Base-by-base conservation (phyloP, 164 flowering plant species). In the Macadamia tetraphylla region DNA sequence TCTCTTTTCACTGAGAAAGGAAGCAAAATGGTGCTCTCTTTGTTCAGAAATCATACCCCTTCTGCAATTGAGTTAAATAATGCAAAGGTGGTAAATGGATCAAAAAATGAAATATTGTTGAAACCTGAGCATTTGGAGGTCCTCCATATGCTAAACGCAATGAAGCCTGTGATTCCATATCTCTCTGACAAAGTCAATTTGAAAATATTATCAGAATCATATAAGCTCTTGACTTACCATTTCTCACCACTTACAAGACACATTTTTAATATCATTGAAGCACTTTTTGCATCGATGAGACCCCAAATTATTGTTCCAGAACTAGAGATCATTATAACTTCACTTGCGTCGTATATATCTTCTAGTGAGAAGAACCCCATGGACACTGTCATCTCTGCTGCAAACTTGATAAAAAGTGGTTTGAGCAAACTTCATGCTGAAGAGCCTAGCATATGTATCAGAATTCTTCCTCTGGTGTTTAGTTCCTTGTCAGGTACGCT, bases 361-460 rank as follows among this genome's bases (percentile, higher is more conserved):
- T 62, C 67, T 68, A 69, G 72, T 66, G 77, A 80, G 70, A 81
- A 78, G 70, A 87, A 88, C 66, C 92, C 94, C 10, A 58, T 44
- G 43, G 97, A 94, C 73, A 86, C 90, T 40, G 65, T 86, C 51
- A 68, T 88, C 43, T 71, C 74, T 65, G 96, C 89, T 29, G 78
- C 84, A 59, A 73, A 48, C 46, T 77, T 91, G 74, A 75, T 85
- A 61, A 85, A 74, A 72, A 53, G 53, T 48, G 76, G 74, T 60
- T 13, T 89, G 59, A 77, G 71, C 59, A 81, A 82, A 64, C 81
- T 87, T 78, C 78, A 73, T 60, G 65, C 18, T 11, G 74, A 52
- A 61, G 85, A 80, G 43, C 75, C 74, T 14, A 73, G 55, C 35
- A 72, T 71, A 29, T 84, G 84, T 83, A 71, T 73, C 29, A 75